Percentiles rank a stretch among this genome's conserved stretches.
These are phyloP conservation scores for Phytopythium oedochilum DNA, from an alignment of 352 stramenopile genomes.

Conservation along the genomic window DNA sequence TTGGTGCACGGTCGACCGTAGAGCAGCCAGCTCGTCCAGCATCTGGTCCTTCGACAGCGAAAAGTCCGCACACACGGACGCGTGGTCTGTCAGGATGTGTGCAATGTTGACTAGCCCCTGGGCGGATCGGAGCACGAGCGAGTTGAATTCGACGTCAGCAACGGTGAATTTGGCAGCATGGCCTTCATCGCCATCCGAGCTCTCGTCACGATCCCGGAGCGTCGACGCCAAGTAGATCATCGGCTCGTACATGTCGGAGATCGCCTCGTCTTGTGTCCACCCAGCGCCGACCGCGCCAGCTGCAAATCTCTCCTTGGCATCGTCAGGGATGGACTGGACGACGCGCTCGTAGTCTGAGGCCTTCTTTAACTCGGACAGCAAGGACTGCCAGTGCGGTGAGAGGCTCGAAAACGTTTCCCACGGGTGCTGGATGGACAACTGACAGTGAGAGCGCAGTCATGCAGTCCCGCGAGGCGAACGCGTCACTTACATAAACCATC, in stretches of 20 bases:
- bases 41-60: slow-evolving; percentile 35
- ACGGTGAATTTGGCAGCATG: slow-evolving; percentile 28
- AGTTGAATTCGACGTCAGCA: slow-evolving; percentile 79
- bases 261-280: slow-evolving; percentile 20
- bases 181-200: not conserved
- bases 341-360: slow-evolving; percentile 39
- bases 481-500: not conserved
- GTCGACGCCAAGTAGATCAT: slow-evolving; percentile 69
- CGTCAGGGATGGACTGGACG: slow-evolving; percentile 34
- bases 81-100: slow-evolving; percentile 51
- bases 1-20: slow-evolving; percentile 17
- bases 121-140: slow-evolving; percentile 60
- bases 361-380: slow-evolving; percentile 41
- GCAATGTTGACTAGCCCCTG: slow-evolving; percentile 63
- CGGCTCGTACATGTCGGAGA: slow-evolving; percentile 69
- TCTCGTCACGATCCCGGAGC: not conserved
- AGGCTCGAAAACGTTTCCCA: slow-evolving; percentile 84
- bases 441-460: not conserved
- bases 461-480: not conserved
- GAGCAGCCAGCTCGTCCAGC: slow-evolving; percentile 26
- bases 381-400: slow-evolving; percentile 56
- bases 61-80: slow-evolving; percentile 52
- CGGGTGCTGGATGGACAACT: slow-evolving; percentile 41
- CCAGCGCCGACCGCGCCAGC: slow-evolving; percentile 24
- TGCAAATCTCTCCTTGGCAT: slow-evolving; percentile 47